Evolutionary conservation across 1,284 basidiomycete genomes (phyloP).

Genomic region (Malassezia sympodialis): DNA sequence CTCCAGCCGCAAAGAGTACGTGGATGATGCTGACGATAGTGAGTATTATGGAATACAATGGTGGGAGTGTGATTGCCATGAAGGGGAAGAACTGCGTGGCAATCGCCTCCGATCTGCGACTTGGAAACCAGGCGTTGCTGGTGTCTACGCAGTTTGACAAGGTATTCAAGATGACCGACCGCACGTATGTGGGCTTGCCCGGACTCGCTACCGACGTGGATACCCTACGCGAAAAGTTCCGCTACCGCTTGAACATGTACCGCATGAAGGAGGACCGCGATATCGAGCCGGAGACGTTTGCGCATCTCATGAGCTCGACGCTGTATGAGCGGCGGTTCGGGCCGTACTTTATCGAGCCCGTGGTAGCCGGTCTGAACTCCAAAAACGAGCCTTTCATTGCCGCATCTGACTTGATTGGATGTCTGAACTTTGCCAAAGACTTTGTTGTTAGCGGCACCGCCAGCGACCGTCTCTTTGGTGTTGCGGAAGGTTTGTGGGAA

Average conservation of each 20-base stretch:
- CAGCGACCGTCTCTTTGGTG: slow-evolving; percentile 81
- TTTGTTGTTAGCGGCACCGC: slow-evolving; percentile 95
- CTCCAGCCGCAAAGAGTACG: slow-evolving; percentile 13
- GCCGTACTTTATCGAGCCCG: slow-evolving; percentile 93
- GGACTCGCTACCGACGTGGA: slow-evolving; percentile 87
- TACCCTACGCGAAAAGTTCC: slow-evolving; percentile 59
- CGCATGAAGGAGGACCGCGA: slow-evolving; percentile 98
- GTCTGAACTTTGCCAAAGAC: slow-evolving; percentile 87
- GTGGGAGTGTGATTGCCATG: slow-evolving; percentile 98
- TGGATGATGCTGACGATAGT: slow-evolving; percentile 20
- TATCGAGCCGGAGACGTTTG: slow-evolving; percentile 91
- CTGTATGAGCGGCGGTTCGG: slow-evolving; percentile 93
- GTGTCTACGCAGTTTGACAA: slow-evolving; percentile 90
- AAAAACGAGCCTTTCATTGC: slow-evolving; percentile 86
- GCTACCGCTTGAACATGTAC: slow-evolving; percentile 97
- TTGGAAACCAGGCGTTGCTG: slow-evolving; percentile 80
- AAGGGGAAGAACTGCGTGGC: slow-evolving; percentile 97
- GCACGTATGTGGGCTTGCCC: slow-evolving; percentile 81
- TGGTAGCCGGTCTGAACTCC: slow-evolving; percentile 77
- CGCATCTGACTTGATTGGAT: slow-evolving; percentile 90
- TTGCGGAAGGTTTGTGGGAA: slow-evolving; percentile 97
- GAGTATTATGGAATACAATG: slow-evolving; percentile 62
- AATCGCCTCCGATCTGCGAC: slow-evolving; percentile 86
- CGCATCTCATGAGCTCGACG: slow-evolving; percentile 90
- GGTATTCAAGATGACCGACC: slow-evolving; percentile 88